These are phyloP conservation scores for Lycium barbarum DNA, from an alignment of 257 asterid genomes.

Conservation along the genomic window DNA sequence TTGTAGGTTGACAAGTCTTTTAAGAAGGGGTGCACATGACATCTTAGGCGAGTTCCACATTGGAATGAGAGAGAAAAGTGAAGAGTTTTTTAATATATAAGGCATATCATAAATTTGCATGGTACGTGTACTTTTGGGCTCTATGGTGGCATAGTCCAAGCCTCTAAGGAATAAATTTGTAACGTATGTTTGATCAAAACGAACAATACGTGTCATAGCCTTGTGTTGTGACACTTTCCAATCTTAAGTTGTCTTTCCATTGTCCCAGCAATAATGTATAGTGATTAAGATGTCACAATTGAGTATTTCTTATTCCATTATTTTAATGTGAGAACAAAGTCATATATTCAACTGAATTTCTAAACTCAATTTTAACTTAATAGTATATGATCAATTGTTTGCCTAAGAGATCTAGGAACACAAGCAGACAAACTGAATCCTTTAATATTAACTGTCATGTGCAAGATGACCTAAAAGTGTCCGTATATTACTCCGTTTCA, in stretches of 20 bases:
- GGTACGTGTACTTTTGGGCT: not conserved
- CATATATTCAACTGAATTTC: no score
- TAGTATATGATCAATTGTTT: not conserved
- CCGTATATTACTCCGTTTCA: not conserved
- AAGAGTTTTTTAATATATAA: no score
- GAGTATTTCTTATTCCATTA: not conserved
- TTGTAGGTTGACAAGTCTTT: not conserved
- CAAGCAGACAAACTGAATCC: not conserved
- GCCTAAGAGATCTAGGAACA: no score
- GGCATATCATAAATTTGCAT: not conserved
- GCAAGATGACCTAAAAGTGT: not conserved
- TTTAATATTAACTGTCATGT: no score
- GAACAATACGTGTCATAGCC: no score
- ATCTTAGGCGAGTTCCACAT: not conserved
- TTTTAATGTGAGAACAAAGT: no score
- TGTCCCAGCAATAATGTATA: not conserved
- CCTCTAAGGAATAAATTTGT: no score
- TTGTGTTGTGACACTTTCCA: not conserved
- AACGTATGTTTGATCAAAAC: no score
- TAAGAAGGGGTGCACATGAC: not conserved
- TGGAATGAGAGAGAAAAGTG: no score
- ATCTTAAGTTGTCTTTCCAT: not conserved
- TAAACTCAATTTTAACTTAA: not conserved
- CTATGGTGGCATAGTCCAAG: no score
- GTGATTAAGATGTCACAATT: not conserved